Evolutionary conservation across 2,329 filamentous ascomycete genomes (phyloP).

Genomic region (Fusarium piperis): DNA sequence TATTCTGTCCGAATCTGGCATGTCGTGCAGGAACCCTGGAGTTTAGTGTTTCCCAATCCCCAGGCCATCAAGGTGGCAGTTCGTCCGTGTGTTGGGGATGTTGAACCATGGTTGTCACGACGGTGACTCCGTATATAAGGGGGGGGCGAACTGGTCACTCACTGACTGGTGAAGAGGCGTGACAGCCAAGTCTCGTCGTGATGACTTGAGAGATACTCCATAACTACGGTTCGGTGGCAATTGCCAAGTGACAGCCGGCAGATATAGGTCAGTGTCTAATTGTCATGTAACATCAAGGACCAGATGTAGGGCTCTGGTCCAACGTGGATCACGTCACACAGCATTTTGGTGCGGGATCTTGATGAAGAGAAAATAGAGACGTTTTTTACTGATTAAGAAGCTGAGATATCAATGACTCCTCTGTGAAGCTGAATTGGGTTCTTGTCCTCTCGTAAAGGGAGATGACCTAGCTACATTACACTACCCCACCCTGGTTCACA

Average conservation of each 20-base stretch:
- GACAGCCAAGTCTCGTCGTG: neutral
- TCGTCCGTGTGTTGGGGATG: neutral
- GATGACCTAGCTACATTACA: no score
- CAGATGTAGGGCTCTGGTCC: neutral
- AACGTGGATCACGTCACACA: neutral
- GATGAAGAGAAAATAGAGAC: neutral
- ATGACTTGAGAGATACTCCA: neutral
- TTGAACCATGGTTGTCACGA: neutral
- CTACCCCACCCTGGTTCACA: neutral
- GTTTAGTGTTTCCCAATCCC: neutral
- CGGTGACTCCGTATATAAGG: neutral
- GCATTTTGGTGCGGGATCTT: neutral
- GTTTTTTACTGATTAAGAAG: neutral
- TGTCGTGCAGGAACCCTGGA: neutral
- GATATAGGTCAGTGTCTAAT: neutral
- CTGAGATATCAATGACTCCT: neutral
- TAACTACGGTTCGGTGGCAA: neutral
- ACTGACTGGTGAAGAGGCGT: neutral
- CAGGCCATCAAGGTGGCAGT: conserved; percentile 3
- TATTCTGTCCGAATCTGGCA: neutral
- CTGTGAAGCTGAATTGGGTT: neutral
- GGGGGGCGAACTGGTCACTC: neutral
- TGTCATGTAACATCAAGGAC: neutral
- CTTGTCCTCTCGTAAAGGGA: neutral
- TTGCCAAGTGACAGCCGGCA: neutral